Conservation (phyloP, 2,329 filamentous ascomycete genomes). For the Fusarium pseudonygamai region DNA sequence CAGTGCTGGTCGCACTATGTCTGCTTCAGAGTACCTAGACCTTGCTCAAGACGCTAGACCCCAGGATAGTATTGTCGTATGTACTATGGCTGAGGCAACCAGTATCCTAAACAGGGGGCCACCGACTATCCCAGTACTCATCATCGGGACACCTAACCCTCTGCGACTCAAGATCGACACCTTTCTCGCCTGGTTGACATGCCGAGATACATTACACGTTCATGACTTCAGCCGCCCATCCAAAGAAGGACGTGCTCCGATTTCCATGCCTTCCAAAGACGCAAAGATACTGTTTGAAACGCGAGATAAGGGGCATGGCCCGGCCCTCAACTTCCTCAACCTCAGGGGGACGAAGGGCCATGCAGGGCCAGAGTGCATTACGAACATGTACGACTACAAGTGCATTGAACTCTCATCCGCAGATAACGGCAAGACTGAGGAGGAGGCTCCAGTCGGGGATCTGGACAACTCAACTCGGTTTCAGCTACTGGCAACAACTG, state of each 20-base stretch:
- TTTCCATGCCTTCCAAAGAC: not conserved
- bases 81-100: not conserved
- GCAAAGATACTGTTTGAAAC: not conserved
- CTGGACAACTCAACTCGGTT: not conserved
- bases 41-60: not conserved
- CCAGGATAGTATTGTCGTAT: not conserved
- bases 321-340: not conserved
- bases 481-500: not conserved
- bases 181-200: not conserved
- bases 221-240: not conserved
- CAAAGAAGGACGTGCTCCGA: not conserved
- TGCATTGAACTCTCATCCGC: not conserved
- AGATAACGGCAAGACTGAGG: not conserved
- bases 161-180: not conserved
- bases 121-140: not conserved
- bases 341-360: not conserved
- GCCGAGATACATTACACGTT: not conserved
- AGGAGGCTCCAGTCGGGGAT: not conserved
- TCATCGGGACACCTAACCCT: not conserved
- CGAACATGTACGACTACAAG: not conserved
- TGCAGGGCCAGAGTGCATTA: not conserved
- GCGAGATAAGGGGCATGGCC: not conserved
- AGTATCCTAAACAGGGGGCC: not conserved
- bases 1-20: not conserved
- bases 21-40: not conserved